Conservation (phyloP, 495 filamentous ascomycete species). For the Hyaloscypha variabilis region DNA sequence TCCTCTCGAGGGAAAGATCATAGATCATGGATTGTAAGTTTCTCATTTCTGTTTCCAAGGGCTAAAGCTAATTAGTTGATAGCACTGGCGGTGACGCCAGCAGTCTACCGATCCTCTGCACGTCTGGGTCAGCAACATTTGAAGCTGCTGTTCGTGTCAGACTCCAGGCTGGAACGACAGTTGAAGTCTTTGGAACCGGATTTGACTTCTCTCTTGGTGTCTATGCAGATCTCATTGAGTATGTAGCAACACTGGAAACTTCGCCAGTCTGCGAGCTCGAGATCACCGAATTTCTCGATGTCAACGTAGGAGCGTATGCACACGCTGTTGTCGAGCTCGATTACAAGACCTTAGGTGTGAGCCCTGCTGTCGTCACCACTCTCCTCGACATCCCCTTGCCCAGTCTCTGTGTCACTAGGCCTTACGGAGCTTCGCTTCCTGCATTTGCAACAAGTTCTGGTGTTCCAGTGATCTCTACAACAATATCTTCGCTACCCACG, state of each 20-base stretch:
- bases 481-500: neutral
- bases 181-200: slow-evolving; percentile 38
- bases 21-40: slow-evolving; percentile 37
- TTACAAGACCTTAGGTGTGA: slow-evolving; percentile 37
- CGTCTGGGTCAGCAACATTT: slow-evolving; percentile 34
- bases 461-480: neutral
- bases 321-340: slow-evolving; percentile 39
- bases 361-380: slow-evolving; percentile 41
- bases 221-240: slow-evolving; percentile 45
- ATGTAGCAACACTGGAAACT: slow-evolving; percentile 39
- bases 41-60: neutral
- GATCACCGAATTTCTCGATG: slow-evolving; percentile 38
- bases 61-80: slow-evolving; percentile 7
- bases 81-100: slow-evolving; percentile 33
- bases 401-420: slow-evolving; percentile 19
- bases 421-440: slow-evolving; percentile 15
- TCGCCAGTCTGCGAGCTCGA: slow-evolving; percentile 31
- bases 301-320: slow-evolving; percentile 42
- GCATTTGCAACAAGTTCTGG: slow-evolving; percentile 7
- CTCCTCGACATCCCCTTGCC: slow-evolving; percentile 39
- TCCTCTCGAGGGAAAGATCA: slow-evolving; percentile 42
- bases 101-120: slow-evolving; percentile 34
- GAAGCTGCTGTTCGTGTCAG: slow-evolving; percentile 36
- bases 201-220: slow-evolving; percentile 44
- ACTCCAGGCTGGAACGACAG: slow-evolving; percentile 37